Conservation (phyloP, 129 eudicot species). For the Deinandra increscens region DNA sequence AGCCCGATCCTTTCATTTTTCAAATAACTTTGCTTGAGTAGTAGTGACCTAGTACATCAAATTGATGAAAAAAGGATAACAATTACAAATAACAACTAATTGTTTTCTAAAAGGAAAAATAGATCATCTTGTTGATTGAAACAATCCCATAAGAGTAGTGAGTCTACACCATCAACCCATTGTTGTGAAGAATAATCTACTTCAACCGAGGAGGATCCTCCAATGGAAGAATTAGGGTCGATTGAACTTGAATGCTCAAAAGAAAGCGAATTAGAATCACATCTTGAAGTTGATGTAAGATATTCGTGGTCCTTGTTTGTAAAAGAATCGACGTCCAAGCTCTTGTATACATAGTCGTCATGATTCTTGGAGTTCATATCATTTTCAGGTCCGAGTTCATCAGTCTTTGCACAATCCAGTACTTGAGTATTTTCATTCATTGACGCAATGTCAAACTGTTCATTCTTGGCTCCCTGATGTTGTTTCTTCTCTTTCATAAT, state of each 20-base stretch:
- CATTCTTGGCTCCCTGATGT: constrained; percentile 5
- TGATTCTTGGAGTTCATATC: constrained; percentile 15
- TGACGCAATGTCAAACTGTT: constrained; percentile 16
- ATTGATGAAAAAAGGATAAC: neutral
- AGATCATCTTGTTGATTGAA: constrained; percentile 46
- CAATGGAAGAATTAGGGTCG: constrained; percentile 34
- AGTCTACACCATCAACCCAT: constrained; percentile 56
- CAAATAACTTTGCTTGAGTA: neutral
- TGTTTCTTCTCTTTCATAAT: constrained; percentile 31
- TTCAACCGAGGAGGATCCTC: constrained; percentile 31
- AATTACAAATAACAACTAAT: neutral
- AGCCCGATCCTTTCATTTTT: too few species aligned
- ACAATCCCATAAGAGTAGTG: constrained; percentile 52
- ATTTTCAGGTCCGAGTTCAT: constrained; percentile 10
- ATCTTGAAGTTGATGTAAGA: constrained; percentile 13
- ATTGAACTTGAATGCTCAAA: constrained; percentile 36
- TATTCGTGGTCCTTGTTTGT: constrained; percentile 37
- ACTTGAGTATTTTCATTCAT: constrained; percentile 20
- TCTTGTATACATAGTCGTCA: constrained; percentile 12
- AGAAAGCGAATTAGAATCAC: constrained; percentile 34
- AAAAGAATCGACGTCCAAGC: constrained; percentile 24
- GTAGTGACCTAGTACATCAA: neutral
- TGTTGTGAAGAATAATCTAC: constrained; percentile 39
- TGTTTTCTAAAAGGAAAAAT: constrained; percentile 31
- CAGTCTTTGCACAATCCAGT: constrained; percentile 7